Evolutionary conservation across 2,329 filamentous ascomycete genomes (phyloP).

Genomic region (Trichoderma simmonsii): DNA sequence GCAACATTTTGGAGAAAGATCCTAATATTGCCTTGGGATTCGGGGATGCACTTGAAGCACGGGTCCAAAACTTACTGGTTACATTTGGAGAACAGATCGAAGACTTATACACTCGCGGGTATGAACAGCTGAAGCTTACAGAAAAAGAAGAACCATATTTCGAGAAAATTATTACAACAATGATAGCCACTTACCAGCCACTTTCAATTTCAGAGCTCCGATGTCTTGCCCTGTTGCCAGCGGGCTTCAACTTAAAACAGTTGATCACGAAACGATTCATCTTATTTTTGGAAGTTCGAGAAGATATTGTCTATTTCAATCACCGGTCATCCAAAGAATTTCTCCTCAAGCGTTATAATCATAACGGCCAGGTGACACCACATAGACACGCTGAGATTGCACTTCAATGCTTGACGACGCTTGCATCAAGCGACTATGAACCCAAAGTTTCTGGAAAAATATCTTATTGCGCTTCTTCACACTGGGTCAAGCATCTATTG

Average conservation of each 20-base stretch:
- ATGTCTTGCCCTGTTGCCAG: neutral
- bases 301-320: neutral
- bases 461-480: neutral
- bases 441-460: neutral
- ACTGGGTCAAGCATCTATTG: neutral
- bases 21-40: too few species aligned
- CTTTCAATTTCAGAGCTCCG: neutral
- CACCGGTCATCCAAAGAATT: neutral
- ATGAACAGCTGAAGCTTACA: neutral
- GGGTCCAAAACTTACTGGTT: too few species aligned
- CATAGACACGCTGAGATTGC: neutral
- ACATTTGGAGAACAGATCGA: neutral
- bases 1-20: too few species aligned
- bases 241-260: neutral
- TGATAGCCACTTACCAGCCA: neutral
- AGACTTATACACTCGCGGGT: neutral
- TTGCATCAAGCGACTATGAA: neutral
- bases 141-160: neutral
- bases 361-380: neutral
- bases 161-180: neutral
- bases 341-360: neutral
- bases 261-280: neutral
- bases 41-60: too few species aligned
- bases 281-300: neutral
- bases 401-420: neutral